Evolutionary conservation across 805 yeast species (phyloP), one percentile per base, ranked within the genome.

Genomic region (Scheffersomyces lignosus): DNA sequence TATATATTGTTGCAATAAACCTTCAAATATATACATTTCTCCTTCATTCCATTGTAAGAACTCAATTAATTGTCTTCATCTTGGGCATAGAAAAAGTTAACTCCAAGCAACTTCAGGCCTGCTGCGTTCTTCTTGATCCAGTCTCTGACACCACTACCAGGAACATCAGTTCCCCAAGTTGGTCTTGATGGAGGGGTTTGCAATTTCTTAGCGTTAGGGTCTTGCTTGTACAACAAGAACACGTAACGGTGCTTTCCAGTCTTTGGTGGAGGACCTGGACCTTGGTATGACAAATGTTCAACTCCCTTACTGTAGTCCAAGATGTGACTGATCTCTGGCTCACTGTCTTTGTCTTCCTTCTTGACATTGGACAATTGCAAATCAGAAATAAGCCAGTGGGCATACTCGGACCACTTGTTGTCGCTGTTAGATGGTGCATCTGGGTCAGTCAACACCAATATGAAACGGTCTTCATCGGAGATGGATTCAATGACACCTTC

Each of bases 181-280:
- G 84, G 81, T 54, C 95, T 72, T 52, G 73, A 82, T 16, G 56
- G 40, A 9, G 73, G 73, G 16, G 80, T 69, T 12, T 66, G 56
- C 33, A 71, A 65, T 24, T 56, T 67, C 29, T 41, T 58, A 45
- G 51, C 63, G 22, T 60, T 56, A 2, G 63, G 74, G 52, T 68
- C 83, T 57, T 80, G 95, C 62, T 82, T 83, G 61, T 71, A 87
- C 43, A 90, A 64, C 37, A 87, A 50, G 51, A 84, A 86, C 14
- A 86, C 87, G 58, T 90, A 90, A 46, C 96, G 80, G 67, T 90
- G 97, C 54, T 81, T 77, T 10, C 95, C 91, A 0, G 96, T 85
- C 37, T 80, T 80, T 32, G 76, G 75, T 27, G 96, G 96, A n/a
- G 96, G 96, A 4, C 78, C 96, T 3, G 96, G 96, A 0, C 95